Evolutionary conservation across 179 eudicot species (phyloP).

Genomic region (Spergularia azorica): DNA sequence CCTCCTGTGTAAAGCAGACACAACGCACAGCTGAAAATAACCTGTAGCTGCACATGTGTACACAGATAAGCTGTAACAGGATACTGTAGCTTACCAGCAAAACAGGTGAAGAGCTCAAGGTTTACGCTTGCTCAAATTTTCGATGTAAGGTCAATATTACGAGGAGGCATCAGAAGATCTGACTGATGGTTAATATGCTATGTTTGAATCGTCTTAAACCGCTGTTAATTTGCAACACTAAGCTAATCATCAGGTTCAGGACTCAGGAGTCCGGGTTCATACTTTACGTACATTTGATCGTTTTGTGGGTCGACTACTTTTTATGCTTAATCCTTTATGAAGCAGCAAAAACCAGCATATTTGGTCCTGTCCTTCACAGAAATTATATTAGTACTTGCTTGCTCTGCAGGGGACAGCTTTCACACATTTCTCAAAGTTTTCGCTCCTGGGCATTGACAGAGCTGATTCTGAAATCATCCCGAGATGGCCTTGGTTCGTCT

Average conservation of each 20-base stretch:
- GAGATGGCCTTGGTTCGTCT: constrained; percentile 87
- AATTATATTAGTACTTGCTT: constrained; percentile 16
- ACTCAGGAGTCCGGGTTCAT: too few relatives aligned
- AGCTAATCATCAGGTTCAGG: too few relatives aligned
- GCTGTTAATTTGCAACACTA: too few relatives aligned
- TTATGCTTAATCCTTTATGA: too few relatives aligned
- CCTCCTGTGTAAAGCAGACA: too few relatives aligned
- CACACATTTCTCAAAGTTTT: constrained; percentile 26
- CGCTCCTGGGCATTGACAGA: constrained; percentile 17
- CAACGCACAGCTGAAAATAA: too few relatives aligned
- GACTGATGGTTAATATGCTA: too few relatives aligned
- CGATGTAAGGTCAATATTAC: neutral
- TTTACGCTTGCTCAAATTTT: neutral
- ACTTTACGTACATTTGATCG: too few relatives aligned
- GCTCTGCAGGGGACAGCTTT: constrained; percentile 35
- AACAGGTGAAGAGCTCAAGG: neutral
- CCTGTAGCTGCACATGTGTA: neutral
- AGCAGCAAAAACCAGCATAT: neutral
- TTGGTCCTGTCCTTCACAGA: neutral
- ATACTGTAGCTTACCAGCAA: neutral
- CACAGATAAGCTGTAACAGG: neutral
- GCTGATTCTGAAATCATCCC: constrained; percentile 35
- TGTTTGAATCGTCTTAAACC: too few relatives aligned
- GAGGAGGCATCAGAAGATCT: neutral
- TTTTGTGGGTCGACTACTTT: too few relatives aligned